These are phyloP conservation scores for Vigna unguiculata DNA, from an alignment of 306 rosid species.

Conservation along the genomic window DNA sequence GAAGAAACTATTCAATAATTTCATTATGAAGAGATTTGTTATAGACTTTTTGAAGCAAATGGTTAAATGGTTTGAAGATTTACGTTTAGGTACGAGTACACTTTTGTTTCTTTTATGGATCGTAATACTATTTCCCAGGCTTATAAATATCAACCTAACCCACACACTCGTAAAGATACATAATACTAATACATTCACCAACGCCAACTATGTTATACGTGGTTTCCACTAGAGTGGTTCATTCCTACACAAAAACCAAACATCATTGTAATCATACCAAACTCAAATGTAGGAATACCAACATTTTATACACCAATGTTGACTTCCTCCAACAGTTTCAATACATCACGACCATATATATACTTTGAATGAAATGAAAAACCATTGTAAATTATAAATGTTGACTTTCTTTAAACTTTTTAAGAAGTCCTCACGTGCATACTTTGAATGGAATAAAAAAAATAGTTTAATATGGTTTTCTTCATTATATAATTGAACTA, in stretches of 20 bases:
- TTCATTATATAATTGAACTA: background rate
- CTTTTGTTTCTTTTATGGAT: background rate
- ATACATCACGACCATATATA: background rate
- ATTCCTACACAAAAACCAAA: background rate
- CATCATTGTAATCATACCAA: background rate
- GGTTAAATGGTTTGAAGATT: background rate
- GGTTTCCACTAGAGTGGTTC: constrained; percentile 21
- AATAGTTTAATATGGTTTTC: background rate
- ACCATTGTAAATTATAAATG: background rate
- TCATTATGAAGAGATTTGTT: too few species aligned
- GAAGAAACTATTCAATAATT: too few species aligned
- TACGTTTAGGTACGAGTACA: background rate
- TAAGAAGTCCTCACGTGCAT: background rate
- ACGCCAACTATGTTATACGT: background rate
- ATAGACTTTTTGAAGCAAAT: too few species aligned
- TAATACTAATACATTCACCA: too few species aligned
- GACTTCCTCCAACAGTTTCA: background rate
- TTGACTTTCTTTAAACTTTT: background rate
- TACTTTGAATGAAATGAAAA: background rate
- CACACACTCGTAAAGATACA: too few species aligned
- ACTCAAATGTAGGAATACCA: background rate
- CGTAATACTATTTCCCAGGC: background rate
- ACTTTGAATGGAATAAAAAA: background rate
- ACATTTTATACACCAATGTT: background rate
- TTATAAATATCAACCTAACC: constrained; percentile 7